Evolutionary conservation across 2,329 filamentous ascomycete species (phyloP).

Genomic region (Colletotrichum filicis): DNA sequence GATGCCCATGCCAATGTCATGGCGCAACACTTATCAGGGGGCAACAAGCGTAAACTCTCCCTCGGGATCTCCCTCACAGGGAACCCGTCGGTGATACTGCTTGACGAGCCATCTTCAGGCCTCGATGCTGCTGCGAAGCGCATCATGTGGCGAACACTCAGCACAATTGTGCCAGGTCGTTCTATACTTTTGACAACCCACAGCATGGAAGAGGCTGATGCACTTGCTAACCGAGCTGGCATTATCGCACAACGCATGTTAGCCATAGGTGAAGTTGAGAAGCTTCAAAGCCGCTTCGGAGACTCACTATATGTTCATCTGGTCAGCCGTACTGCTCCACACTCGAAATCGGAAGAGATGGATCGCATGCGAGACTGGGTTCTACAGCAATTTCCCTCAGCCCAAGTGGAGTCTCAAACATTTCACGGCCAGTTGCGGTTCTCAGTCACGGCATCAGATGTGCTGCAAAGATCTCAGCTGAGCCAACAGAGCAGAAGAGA

Average conservation of each 20-base stretch:
- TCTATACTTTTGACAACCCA: constrained; percentile 92
- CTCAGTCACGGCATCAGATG: constrained; percentile 37
- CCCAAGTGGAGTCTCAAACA: constrained; percentile 72
- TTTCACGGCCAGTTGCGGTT: constrained; percentile 44
- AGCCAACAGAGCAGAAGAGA: neutral
- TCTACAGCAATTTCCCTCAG: constrained; percentile 66
- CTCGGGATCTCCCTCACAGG: constrained; percentile 93
- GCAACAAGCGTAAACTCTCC: constrained; percentile 91
- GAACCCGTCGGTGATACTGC: constrained; percentile 85
- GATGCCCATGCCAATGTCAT: constrained; percentile 76
- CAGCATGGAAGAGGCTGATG: constrained; percentile 94
- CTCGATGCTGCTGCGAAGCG: constrained; percentile 93
- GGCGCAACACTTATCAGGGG: constrained; percentile 84
- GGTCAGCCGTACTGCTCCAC: constrained; percentile 78
- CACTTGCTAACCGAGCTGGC: constrained; percentile 82
- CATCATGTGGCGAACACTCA: constrained; percentile 90
- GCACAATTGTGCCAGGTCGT: constrained; percentile 77
- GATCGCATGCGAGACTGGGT: constrained; percentile 75
- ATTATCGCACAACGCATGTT: constrained; percentile 90
- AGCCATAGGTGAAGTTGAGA: constrained; percentile 80
- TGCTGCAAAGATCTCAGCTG: neutral
- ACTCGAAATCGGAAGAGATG: constrained; percentile 78
- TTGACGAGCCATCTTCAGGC: constrained; percentile 89
- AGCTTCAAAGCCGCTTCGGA: constrained; percentile 79
- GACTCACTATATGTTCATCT: constrained; percentile 85